Conservation (phyloP, 139 green algal genomes). For the Tetradesmus lagerheimii region DNA sequence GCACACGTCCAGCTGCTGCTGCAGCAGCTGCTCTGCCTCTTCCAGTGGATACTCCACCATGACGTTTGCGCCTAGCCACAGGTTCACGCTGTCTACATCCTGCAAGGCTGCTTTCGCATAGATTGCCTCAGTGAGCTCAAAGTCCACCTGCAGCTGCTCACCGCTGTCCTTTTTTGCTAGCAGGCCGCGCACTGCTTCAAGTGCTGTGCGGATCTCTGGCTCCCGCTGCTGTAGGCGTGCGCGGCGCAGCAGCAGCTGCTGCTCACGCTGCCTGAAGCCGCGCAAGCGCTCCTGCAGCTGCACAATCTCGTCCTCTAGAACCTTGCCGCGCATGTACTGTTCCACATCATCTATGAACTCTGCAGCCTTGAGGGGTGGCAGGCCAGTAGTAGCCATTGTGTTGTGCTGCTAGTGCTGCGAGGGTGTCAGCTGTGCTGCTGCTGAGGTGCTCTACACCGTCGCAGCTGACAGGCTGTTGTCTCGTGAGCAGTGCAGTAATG, state of each 20-base stretch:
- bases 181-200: conserved; percentile 59
- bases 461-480: not conserved
- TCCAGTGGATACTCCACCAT: conserved; percentile 81
- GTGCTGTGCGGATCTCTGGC: conserved; percentile 55
- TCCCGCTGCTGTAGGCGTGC: conserved; percentile 47
- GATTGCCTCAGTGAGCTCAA: conserved; percentile 71
- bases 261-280: conserved; percentile 53
- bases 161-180: conserved; percentile 45
- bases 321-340: conserved; percentile 46
- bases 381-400: not conserved
- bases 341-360: conserved; percentile 69
- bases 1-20: conserved; percentile 52
- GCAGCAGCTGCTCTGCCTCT: conserved; percentile 68
- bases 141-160: conserved; percentile 53
- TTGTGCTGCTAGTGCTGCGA: not conserved
- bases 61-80: conserved; percentile 84
- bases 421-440: not conserved
- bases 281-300: conserved; percentile 50
- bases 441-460: not conserved
- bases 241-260: conserved; percentile 50
- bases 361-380: conserved; percentile 1
- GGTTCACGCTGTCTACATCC: conserved; percentile 60
- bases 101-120: conserved; percentile 65
- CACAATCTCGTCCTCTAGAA: conserved; percentile 49
- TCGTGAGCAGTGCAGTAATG: too few species aligned